phyloP scores from a whole-genome alignment of 2,329 filamentous ascomycete genomes.

The Amesomyces nigricolor region DNA sequence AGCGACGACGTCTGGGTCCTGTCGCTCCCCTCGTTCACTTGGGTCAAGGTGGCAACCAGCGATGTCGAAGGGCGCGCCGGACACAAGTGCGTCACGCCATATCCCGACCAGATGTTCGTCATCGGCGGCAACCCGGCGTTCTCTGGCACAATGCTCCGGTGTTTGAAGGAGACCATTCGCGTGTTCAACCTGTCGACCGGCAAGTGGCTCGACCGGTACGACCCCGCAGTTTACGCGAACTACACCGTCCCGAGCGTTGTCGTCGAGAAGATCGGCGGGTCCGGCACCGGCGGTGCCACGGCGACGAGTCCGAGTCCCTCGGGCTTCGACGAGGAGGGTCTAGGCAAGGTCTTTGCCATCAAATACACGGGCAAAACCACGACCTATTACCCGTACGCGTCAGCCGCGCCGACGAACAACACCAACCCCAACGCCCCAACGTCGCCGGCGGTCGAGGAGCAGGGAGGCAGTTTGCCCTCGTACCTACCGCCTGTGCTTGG shows the following conservation, averaged over 20 bases:
- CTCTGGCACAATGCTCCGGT: conserved; percentile 31
- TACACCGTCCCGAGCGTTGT: conserved; percentile 66
- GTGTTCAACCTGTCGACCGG: conserved; percentile 69
- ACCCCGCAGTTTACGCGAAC: conserved; percentile 54
- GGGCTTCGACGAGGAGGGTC: conserved; percentile 45
- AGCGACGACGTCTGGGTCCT: conserved; percentile 74
- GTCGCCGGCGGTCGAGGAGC: conserved; percentile 15
- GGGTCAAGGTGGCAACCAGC: conserved; percentile 53
- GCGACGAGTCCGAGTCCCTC: conserved; percentile 56
- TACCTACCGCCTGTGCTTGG: conserved; percentile 59
- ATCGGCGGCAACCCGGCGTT: conserved; percentile 58
- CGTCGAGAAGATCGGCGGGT: conserved; percentile 61
- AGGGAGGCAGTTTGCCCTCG: conserved; percentile 40
- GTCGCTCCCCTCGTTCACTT: conserved; percentile 73
- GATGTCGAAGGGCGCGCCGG: conserved; percentile 55
- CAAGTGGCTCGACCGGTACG: conserved; percentile 65
- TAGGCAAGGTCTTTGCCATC: conserved; percentile 49
- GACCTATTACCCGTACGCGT: conserved; percentile 56
- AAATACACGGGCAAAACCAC: conserved; percentile 53
- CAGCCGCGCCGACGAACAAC: conserved; percentile 28
- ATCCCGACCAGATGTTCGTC: conserved; percentile 74
- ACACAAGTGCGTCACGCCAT: conserved; percentile 68
- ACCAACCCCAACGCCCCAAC: conserved; percentile 25
- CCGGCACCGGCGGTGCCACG: conserved; percentile 62
- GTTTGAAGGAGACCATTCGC: conserved; percentile 51